phyloP scores from a whole-genome alignment of 2,329 filamentous ascomycete species.

The Pseudogymnoascus sp. region DNA sequence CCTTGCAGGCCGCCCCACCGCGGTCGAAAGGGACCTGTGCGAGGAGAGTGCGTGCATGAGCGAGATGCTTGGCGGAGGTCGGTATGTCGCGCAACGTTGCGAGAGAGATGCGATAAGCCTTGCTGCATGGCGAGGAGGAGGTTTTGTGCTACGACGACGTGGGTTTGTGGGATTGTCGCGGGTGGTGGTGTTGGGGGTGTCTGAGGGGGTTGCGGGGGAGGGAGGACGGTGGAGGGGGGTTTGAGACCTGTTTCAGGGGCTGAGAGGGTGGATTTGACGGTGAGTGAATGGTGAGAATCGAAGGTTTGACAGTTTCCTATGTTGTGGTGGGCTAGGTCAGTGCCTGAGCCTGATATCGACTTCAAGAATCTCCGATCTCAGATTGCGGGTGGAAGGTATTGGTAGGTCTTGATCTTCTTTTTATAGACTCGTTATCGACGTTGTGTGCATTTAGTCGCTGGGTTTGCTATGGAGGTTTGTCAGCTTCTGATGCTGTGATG shows the following conservation, averaged over 20 bases:
- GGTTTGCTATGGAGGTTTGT: neutral
- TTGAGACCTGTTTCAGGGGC: conserved; percentile 3
- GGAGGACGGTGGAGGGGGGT: neutral
- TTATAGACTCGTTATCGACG: neutral
- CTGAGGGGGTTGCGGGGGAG: neutral
- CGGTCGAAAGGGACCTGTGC: neutral
- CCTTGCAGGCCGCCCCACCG: neutral
- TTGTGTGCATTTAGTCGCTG: neutral
- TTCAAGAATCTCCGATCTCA: neutral
- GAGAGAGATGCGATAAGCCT: neutral
- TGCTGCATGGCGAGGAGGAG: neutral
- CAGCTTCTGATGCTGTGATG: neutral
- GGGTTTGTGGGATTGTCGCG: neutral
- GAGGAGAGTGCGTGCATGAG: neutral
- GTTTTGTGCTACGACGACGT: neutral
- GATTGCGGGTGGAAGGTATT: neutral
- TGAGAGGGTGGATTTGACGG: neutral
- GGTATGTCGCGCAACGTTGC: neutral
- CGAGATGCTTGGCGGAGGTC: neutral
- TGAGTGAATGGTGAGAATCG: neutral
- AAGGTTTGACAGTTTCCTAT: neutral
- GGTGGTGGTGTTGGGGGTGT: neutral
- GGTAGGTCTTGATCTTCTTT: neutral
- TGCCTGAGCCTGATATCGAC: neutral
- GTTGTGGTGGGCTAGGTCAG: too few relatives aligned